Conservation (phyloP, 2,329 filamentous ascomycete genomes). For the Cryphonectria naterciae region DNA sequence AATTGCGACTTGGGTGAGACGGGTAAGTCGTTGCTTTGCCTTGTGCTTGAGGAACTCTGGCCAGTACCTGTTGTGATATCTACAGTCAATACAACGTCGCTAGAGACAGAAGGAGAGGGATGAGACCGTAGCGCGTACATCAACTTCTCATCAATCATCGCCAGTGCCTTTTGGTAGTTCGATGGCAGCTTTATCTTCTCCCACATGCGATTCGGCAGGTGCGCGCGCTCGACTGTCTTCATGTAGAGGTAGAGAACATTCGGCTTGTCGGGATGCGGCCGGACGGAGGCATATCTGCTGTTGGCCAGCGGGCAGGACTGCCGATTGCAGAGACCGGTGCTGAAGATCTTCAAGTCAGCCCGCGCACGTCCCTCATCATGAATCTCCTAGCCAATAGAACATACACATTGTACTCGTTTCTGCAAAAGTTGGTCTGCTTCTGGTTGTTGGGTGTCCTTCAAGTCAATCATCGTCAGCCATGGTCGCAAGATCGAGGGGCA, state of each 20-base stretch:
- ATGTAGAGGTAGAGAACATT: constrained; percentile 84
- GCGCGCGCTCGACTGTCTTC: constrained; percentile 89
- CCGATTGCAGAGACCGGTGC: constrained; percentile 76
- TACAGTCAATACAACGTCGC: not conserved
- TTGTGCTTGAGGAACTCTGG: constrained; percentile 93
- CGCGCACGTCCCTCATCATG: not conserved
- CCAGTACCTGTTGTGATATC: constrained; percentile 51
- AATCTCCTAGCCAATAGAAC: not conserved
- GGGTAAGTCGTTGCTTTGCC: constrained; percentile 93
- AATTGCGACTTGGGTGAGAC: constrained; percentile 89
- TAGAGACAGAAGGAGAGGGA: not conserved
- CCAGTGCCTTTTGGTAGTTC: constrained; percentile 88
- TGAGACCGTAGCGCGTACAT: constrained; percentile 60
- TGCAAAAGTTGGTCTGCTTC: constrained; percentile 83
- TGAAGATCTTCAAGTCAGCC: not conserved
- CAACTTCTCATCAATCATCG: constrained; percentile 82
- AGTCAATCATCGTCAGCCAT: not conserved
- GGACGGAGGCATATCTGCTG: constrained; percentile 88
- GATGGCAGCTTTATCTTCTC: constrained; percentile 86
- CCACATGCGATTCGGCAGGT: constrained; percentile 91
- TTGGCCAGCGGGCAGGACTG: constrained; percentile 92
- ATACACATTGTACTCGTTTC: constrained; percentile 85
- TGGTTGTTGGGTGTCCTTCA: constrained; percentile 70
- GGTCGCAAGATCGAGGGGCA: not conserved
- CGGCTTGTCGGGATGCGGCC: constrained; percentile 66